These are phyloP conservation scores for Cercophora sp. DNA, from an alignment of 495 filamentous ascomycete species.

Conservation along the genomic window DNA sequence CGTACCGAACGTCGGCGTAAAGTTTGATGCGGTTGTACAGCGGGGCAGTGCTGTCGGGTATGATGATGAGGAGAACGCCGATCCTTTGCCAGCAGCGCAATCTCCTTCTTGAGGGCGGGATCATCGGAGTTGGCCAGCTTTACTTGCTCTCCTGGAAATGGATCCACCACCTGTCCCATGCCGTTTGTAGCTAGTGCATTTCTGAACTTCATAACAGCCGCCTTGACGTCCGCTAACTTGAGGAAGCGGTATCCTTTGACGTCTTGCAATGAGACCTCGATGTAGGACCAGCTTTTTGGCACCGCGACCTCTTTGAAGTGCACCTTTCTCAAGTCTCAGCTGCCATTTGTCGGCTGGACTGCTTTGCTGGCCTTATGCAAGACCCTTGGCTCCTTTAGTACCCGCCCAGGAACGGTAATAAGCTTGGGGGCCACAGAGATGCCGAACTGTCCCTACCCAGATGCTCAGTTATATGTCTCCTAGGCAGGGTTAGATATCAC, in stretches of 20 bases:
- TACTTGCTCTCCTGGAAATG: no score
- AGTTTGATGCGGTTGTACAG: constrained; percentile 66
- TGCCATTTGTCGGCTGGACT: background rate
- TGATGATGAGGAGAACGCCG: constrained; percentile 47
- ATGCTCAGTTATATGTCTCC: no score
- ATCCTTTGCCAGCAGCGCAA: no score
- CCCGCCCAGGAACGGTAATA: background rate
- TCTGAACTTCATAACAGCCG: no score
- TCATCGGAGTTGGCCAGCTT: no score
- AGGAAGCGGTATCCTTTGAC: no score
- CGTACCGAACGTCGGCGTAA: constrained; percentile 55
- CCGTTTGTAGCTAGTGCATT: no score
- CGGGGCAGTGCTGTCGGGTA: constrained; percentile 45
- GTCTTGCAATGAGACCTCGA: background rate
- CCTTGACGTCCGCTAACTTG: no score
- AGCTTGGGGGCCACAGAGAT: constrained; percentile 18
- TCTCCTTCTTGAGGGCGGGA: no score
- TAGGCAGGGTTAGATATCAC: no score
- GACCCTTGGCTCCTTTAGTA: background rate
- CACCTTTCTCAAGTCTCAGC: background rate
- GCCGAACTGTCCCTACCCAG: constrained; percentile 27
- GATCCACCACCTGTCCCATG: no score
- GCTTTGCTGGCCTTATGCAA: background rate
- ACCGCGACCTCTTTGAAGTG: constrained; percentile 1
- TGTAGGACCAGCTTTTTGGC: constrained; percentile 6